Evolutionary conservation across 805 yeast species (phyloP).

Genomic region (Cyberlindnera maritima): DNA sequence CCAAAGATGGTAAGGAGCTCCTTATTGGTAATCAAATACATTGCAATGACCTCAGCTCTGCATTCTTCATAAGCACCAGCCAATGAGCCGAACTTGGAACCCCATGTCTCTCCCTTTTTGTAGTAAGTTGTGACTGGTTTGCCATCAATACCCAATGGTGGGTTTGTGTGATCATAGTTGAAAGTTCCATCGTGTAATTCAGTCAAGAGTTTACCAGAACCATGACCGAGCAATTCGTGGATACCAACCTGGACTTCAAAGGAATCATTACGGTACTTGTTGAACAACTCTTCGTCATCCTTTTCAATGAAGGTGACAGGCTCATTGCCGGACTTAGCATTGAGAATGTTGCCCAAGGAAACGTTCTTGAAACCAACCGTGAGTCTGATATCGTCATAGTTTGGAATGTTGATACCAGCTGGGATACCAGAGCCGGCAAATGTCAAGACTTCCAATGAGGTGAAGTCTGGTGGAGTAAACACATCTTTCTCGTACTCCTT

Average conservation of each 20-base stretch:
- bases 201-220: slow-evolving; percentile 76
- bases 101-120: slow-evolving; percentile 86
- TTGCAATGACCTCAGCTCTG: slow-evolving; percentile 87
- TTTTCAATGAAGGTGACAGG: slow-evolving; percentile 64
- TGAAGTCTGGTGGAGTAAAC: slow-evolving; percentile 92
- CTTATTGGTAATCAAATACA: slow-evolving; percentile 70
- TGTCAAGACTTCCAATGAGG: slow-evolving; percentile 84
- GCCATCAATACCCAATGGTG: slow-evolving; percentile 61
- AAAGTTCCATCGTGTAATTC: slow-evolving; percentile 59
- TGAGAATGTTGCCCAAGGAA: slow-evolving; percentile 80
- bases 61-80: slow-evolving; percentile 93
- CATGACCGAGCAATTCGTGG: slow-evolving; percentile 89
- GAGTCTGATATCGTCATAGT: slow-evolving; percentile 84
- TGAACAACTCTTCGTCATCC: slow-evolving; percentile 53
- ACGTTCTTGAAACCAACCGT: slow-evolving; percentile 87
- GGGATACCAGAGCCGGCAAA: slow-evolving; percentile 91
- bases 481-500: slow-evolving; percentile 71
- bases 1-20: slow-evolving; percentile 74
- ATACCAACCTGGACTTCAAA: slow-evolving; percentile 94
- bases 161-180: slow-evolving; percentile 66
- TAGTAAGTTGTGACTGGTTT: slow-evolving; percentile 67
- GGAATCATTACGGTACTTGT: slow-evolving; percentile 73
- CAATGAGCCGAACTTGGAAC: slow-evolving; percentile 73
- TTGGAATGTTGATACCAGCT: slow-evolving; percentile 91
- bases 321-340: slow-evolving; percentile 68